Evolutionary conservation across 2,329 filamentous ascomycete species (phyloP), one percentile per base, ranked within the genome.

Genomic region (Monilinia polystroma): DNA sequence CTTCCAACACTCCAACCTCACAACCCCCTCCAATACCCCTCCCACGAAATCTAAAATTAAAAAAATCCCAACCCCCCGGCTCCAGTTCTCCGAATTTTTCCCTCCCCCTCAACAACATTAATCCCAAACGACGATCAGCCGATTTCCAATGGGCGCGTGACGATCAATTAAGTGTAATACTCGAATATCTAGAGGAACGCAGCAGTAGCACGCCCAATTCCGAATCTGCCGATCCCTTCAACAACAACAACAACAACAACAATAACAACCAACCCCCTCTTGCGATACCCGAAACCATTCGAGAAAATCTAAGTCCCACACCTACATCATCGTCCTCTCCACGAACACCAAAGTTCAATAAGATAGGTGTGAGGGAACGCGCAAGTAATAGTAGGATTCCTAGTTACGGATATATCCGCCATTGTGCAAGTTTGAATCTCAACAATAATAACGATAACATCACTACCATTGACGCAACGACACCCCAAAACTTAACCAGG

Each of bases 131-230:
- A 18, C 32, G 16, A 59, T 67, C 63, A 1, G 56, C 67, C 16
- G 57, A 69, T 23, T 70, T 69, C 53, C 52, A 69, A 53, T 73
- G 70, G 72, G 71, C 72, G 26, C 54, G 73, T 63, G 66, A 71
- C 35, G 72, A 73, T 67, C 72, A 72, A 68, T 68, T 75, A 26
- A 73, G 69, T 38, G 69, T 70, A 8, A 73, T 74, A 14, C 53
- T 72, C 8, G 72, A 73, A 65, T 67, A 69, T 29, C 47, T 72
- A n/a, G 69, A 72, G 12, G 67, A 68, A 41, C 56, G 51, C 70
- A 57, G 63, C 18, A 32, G 52, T 32, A 32, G 20, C 23, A 43
- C 55, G 0, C 45, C 47, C 20, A 59, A 38, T 66, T 38, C 45
- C 35, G 55, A 66, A 35, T 5, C 23, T 5, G 11, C 41, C 43